A percentile compares a stretch with the other conserved stretches of the same genome.
These are phyloP conservation scores for Entophlyctis luteolus DNA, from an alignment of 192 early-diverging fungal species.

Conservation along the genomic window DNA sequence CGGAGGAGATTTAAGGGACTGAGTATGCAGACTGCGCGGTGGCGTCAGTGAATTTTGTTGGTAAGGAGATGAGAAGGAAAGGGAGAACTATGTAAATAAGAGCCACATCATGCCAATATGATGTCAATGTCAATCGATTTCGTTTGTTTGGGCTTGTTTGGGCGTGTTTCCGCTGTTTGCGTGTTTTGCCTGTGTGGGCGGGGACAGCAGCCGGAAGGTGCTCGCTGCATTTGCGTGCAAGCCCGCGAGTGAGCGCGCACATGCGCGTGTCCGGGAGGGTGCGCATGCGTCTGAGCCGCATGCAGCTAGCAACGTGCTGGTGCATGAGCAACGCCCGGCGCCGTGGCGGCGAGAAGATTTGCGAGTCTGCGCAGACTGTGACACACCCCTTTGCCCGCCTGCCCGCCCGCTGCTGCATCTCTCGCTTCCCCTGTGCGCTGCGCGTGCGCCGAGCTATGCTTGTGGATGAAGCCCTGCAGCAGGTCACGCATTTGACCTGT, in stretches of 20 bases:
- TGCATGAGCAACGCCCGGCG: no score
- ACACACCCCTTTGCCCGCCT: no score
- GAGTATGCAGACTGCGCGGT: background rate
- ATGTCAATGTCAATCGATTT: background rate
- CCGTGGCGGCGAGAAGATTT: no score
- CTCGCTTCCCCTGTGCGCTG: no score
- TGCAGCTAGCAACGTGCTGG: no score
- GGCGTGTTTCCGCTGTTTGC: background rate
- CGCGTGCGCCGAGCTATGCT: no score
- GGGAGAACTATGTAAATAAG: background rate
- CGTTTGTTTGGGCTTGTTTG: background rate
- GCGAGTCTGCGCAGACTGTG: no score
- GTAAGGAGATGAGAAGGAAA: background rate
- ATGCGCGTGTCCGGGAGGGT: no score
- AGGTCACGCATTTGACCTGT: background rate
- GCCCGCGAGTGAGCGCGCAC: background rate
- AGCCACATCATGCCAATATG: background rate
- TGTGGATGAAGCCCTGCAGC: background rate
- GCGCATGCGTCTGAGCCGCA: no score
- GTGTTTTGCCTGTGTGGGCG: background rate
- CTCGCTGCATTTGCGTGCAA: background rate
- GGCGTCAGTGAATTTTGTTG: slow-evolving; percentile 1
- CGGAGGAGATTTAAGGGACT: no score
- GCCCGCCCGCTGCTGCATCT: no score
- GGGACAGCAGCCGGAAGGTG: background rate